A percentile compares a stretch with the other conserved stretches of the same genome.
Conservation (phyloP, 495 filamentous ascomycete genomes). For the Xylaria sp. region DNA sequence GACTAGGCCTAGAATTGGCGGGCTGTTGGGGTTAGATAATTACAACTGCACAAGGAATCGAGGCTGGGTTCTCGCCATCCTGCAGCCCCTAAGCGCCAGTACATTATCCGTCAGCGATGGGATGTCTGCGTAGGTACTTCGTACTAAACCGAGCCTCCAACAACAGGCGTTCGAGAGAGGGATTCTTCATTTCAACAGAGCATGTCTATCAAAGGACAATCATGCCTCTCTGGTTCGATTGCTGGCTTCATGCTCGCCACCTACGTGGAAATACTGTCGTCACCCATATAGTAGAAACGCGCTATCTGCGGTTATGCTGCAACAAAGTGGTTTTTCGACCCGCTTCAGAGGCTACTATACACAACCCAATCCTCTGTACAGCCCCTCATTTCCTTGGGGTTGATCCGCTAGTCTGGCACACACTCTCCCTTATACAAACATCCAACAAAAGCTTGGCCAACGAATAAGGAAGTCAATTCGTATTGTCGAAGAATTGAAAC, state of each 20-base stretch:
- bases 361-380: neutral
- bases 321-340: conserved; percentile 22
- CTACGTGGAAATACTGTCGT: neutral
- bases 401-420: conserved; percentile 22
- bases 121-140: neutral
- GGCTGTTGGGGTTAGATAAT: neutral
- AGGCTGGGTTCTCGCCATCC: neutral
- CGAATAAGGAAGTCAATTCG: neutral
- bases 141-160: neutral
- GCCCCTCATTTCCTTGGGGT: conserved; percentile 26
- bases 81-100: neutral
- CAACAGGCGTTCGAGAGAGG: neutral
- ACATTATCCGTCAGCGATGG: neutral
- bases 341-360: conserved; percentile 7
- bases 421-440: conserved; percentile 17
- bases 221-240: conserved; percentile 15
- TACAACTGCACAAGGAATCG: neutral
- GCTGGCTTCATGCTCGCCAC: conserved; percentile 17
- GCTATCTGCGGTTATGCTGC: conserved; percentile 25
- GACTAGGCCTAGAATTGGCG: conserved; percentile 19
- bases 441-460: conserved; percentile 19
- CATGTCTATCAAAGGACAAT: neutral
- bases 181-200: neutral
- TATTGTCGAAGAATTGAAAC: conserved; percentile 15
- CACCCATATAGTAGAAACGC: conserved; percentile 19